These are phyloP conservation scores for Solanum sejunctum DNA, from an alignment of 257 asterid species.

Conservation along the genomic window DNA sequence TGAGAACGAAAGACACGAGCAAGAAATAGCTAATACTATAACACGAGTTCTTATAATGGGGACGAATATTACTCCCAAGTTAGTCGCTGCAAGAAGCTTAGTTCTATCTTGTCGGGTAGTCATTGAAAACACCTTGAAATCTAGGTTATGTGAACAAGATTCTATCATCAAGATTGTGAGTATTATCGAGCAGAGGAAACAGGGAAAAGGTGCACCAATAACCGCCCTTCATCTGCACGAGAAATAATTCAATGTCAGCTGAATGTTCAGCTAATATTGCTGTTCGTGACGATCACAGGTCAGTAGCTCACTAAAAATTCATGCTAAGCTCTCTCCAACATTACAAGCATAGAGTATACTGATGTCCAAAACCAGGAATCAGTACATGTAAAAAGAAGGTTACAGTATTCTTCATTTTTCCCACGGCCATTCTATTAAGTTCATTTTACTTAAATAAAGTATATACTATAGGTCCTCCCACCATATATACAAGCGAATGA, in stretches of 20 bases:
- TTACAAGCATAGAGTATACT: neutral
- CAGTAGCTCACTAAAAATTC: neutral
- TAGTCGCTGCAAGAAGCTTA: neutral
- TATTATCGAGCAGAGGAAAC: neutral
- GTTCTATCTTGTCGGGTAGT: neutral
- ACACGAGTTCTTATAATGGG: neutral
- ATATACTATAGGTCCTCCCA: neutral
- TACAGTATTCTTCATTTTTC: neutral
- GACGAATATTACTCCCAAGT: neutral
- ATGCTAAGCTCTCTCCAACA: neutral
- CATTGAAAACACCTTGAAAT: neutral
- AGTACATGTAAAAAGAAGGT: neutral
- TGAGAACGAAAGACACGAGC: neutral
- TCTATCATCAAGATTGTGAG: neutral
- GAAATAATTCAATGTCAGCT: neutral
- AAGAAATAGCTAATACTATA: neutral
- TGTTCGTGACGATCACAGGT: neutral
- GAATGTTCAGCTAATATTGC: neutral
- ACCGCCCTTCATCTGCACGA: neutral
- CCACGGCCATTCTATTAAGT: neutral
- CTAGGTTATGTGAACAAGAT: neutral
- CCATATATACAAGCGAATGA: neutral
- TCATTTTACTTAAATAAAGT: neutral
- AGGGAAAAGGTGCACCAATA: neutral
- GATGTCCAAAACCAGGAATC: neutral